These are phyloP conservation scores for Volvox africanus DNA, from an alignment of 139 green algal species.

Conservation along the genomic window DNA sequence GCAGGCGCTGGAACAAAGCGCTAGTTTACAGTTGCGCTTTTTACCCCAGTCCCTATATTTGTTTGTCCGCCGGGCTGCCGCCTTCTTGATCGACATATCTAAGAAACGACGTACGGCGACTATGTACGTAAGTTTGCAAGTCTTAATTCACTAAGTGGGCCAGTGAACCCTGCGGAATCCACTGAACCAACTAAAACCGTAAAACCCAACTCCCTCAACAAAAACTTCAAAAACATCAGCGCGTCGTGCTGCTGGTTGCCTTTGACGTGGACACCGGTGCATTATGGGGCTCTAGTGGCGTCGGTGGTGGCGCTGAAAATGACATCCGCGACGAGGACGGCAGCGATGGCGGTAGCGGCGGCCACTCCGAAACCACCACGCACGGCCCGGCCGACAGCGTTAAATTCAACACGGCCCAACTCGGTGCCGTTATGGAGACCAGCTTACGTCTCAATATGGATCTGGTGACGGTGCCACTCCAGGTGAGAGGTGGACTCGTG, in stretches of 20 bases:
- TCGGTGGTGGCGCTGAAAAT: too few relatives aligned
- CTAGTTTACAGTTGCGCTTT: too few relatives aligned
- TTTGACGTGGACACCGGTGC: slow-evolving; percentile 14
- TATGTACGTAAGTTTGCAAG: too few relatives aligned
- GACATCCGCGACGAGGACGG: neutral
- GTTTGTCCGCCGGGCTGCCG: too few relatives aligned
- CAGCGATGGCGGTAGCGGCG: neutral
- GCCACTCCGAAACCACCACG: neutral
- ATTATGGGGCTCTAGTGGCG: neutral
- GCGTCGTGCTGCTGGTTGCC: slow-evolving; percentile 1
- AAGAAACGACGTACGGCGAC: too few relatives aligned
- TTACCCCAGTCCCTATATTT: too few relatives aligned
- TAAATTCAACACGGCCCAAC: neutral
- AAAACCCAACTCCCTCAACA: too few relatives aligned
- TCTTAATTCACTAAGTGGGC: too few relatives aligned
- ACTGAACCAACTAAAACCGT: too few relatives aligned
- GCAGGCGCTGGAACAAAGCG: too few relatives aligned
- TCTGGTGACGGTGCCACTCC: slow-evolving; percentile 38
- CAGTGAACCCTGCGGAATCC: too few relatives aligned
- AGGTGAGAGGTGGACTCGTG: neutral
- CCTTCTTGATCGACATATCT: too few relatives aligned
- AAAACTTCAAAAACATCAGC: neutral
- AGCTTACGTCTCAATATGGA: neutral
- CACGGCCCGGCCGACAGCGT: neutral
- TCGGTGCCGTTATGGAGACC: slow-evolving; percentile 1